These are phyloP conservation scores for Sporopachydermia quercuum DNA, from an alignment of 805 yeast genomes.

Conservation along the genomic window DNA sequence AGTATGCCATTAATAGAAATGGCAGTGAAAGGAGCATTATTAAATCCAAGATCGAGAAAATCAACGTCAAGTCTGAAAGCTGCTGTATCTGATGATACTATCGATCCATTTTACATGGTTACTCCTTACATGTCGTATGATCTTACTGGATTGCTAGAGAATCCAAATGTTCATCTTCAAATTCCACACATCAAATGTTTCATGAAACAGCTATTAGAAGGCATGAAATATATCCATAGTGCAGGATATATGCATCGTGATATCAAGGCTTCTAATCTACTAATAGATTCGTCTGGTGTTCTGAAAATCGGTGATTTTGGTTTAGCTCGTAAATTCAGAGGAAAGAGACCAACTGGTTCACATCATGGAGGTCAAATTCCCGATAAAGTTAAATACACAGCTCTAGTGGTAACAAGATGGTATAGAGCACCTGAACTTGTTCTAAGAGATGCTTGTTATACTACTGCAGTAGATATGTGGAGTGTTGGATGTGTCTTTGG, in stretches of 20 bases:
- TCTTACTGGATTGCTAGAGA: constrained; percentile 76
- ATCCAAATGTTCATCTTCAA: constrained; percentile 47
- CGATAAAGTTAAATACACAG: constrained; percentile 27
- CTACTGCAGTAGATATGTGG: constrained; percentile 96
- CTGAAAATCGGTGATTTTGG: constrained; percentile 95
- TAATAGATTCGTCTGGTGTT: constrained; percentile 60
- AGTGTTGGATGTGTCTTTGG: constrained; percentile 94
- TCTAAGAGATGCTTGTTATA: constrained; percentile 71
- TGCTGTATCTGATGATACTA: constrained; percentile 4
- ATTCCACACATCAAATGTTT: constrained; percentile 70
- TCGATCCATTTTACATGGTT: constrained; percentile 54
- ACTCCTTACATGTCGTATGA: constrained; percentile 89
- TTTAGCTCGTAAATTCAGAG: constrained; percentile 63
- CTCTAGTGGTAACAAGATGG: constrained; percentile 93
- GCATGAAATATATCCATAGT: constrained; percentile 68
- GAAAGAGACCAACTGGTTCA: constrained; percentile 42
- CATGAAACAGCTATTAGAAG: constrained; percentile 61
- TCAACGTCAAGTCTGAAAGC: constrained; percentile 3
- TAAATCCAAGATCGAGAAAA: constrained; percentile 7
- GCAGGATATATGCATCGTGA: constrained; percentile 66
- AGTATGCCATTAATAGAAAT: constrained; percentile 68
- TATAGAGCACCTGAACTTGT: constrained; percentile 91
- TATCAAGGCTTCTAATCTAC: constrained; percentile 89
- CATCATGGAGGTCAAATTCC: constrained; percentile 18
- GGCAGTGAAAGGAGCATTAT: constrained; percentile 34